Base-by-base conservation (phyloP, 495 filamentous ascomycete species). In the Evansstolkia leycettana region DNA sequence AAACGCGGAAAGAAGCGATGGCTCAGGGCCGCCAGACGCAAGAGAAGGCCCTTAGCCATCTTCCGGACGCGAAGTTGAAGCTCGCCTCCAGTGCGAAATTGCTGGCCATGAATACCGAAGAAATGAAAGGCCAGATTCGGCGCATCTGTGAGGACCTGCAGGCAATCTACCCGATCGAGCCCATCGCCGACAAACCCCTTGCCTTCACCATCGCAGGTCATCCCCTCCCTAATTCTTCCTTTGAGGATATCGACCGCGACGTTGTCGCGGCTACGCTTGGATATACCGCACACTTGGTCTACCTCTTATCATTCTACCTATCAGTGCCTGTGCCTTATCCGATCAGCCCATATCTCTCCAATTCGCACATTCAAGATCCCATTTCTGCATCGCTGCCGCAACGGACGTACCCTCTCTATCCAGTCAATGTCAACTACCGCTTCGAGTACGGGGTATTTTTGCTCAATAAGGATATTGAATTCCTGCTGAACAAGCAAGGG, bases 381-480 rank as follows among this genome's bases (percentile, higher is more conserved):
- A 78, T 98, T 35, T 80, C 75, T 28, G 62, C 74, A 5, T 51
- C 53, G n/a, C 69, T 86, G 3, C 65, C 74, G 5, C 73, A 76
- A 34, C 70, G 82, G 13, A 78, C 73, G 2, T 92, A 84, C 51
- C 90, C 89, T 1, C 68, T 98, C 0, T 85, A 83, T 53, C 68
- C 80, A 23, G 80, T 82, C 38, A 76, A 74, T 9, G 76, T 87
- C 5, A 70, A 79, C 18, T 94, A 82, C 48, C 75, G 88, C 7
- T 94, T 95, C 50, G 89, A 95, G 42, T 98, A 96, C 60, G 90
- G 68, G 4, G 86, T 94, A 42, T 98, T 96, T 44, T 58, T 96
- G 8, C 65, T 98, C 3, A 95, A 96, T 57, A 89, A 94, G 49
- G 69, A 95, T 46, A 84, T 98, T 30, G 89, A 98, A 58, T 69